Conservation (phyloP, 225 moss, liverwort and hornwort species). For the Marchantia paleacea region DNA sequence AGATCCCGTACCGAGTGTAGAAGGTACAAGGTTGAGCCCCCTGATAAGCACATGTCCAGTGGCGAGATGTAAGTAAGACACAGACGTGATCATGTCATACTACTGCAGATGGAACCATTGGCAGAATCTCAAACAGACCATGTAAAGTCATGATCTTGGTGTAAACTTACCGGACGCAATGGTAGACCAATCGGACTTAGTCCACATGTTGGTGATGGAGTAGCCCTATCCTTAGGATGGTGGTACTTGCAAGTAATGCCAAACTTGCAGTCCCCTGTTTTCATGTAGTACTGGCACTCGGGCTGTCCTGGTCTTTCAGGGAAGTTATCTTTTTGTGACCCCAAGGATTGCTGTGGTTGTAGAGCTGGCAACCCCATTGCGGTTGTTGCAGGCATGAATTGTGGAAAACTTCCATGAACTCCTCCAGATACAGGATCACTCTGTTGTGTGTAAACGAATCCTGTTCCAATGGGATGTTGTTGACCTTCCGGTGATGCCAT, state of each 20-base stretch:
- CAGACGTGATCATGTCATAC: neutral
- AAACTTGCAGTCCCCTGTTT: slow-evolving; percentile 99
- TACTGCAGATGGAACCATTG: neutral
- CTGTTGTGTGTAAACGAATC: slow-evolving; percentile 79
- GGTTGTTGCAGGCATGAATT: slow-evolving; percentile 72
- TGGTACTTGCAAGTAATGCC: slow-evolving; percentile 97
- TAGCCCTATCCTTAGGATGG: slow-evolving; percentile 91
- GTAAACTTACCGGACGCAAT: slow-evolving; percentile 81
- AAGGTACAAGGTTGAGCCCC: slow-evolving; percentile 93
- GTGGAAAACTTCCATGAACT: slow-evolving; percentile 54
- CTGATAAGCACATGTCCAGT: slow-evolving; percentile 40
- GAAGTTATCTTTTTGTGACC: slow-evolving; percentile 69
- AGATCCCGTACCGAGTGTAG: slow-evolving; percentile 90
- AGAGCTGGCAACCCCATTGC: slow-evolving; percentile 80
- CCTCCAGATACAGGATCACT: slow-evolving; percentile 68
- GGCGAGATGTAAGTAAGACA: neutral
- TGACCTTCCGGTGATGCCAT: slow-evolving; percentile 86
- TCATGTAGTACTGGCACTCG: slow-evolving; percentile 96
- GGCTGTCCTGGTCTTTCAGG: slow-evolving; percentile 98
- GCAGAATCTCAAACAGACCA: neutral
- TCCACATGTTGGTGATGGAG: slow-evolving; percentile 48
- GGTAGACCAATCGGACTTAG: slow-evolving; percentile 78
- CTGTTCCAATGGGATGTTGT: slow-evolving; percentile 66
- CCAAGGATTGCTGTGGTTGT: slow-evolving; percentile 58
- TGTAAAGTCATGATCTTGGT: too few species aligned